phyloP scores from a whole-genome alignment of 2,329 filamentous ascomycete genomes.

The Sporothrix brunneoviolacea region DNA sequence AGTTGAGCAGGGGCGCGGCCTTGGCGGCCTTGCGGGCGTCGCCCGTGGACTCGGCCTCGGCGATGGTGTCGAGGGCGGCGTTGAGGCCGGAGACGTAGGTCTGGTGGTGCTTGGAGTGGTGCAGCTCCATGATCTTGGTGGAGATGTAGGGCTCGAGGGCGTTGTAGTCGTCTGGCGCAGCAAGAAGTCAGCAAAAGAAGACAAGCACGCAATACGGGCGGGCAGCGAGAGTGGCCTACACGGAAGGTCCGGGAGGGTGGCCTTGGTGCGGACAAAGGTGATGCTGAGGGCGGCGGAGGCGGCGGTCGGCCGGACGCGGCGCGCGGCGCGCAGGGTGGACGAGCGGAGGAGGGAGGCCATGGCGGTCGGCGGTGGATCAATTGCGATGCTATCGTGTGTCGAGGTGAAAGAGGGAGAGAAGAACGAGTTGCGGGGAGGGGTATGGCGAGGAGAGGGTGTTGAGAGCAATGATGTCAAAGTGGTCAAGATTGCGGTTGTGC shows the following conservation, averaged over 20 bases:
- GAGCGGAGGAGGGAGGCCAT: constrained; percentile 32
- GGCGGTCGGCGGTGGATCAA: neutral
- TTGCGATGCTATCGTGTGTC: neutral
- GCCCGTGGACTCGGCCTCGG: constrained; percentile 56
- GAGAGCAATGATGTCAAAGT: neutral
- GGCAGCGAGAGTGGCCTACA: constrained; percentile 32
- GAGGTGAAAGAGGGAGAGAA: neutral
- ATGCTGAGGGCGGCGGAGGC: constrained; percentile 59
- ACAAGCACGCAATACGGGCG: no score
- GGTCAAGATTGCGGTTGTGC: no score
- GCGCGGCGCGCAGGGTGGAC: constrained; percentile 65
- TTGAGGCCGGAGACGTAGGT: constrained; percentile 74
- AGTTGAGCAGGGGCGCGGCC: constrained; percentile 58
- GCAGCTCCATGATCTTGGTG: constrained; percentile 72
- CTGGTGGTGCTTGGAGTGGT: constrained; percentile 74
- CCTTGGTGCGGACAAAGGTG: constrained; percentile 78
- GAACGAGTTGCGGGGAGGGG: neutral
- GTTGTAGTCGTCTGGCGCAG: constrained; percentile 75
- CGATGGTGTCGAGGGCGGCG: constrained; percentile 54
- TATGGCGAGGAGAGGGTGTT: neutral
- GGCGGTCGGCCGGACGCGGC: constrained; percentile 60
- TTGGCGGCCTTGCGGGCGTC: constrained; percentile 45
- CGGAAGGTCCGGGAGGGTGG: constrained; percentile 82
- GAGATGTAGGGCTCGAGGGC: constrained; percentile 83
- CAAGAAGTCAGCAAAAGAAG: neutral